Percentiles rank a stretch among this genome's conserved stretches.
Evolutionary conservation across 2,329 filamentous ascomycete genomes (phyloP).

Genomic region (Xylaria sp.): DNA sequence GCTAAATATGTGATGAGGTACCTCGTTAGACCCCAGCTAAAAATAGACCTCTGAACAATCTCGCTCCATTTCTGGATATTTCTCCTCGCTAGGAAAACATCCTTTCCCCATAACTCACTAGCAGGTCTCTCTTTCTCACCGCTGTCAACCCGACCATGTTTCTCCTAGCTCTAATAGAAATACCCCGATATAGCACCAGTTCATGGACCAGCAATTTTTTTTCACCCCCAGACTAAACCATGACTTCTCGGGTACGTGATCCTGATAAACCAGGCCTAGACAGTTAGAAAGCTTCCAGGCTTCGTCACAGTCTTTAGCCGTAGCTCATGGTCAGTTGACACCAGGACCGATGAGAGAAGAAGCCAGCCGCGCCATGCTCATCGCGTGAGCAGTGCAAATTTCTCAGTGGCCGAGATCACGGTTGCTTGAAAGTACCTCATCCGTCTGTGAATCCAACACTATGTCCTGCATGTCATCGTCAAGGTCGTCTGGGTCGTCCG

Average conservation of each 20-base stretch:
- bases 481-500: background rate
- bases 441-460: conserved; percentile 3
- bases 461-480: conserved; percentile 14
- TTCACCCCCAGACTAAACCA: background rate
- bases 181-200: background rate
- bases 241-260: background rate
- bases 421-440: background rate
- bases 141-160: background rate
- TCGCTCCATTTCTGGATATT: background rate
- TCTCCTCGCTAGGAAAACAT: background rate
- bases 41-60: background rate
- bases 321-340: background rate
- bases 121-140: background rate
- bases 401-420: background rate
- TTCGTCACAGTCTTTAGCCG: background rate
- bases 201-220: background rate
- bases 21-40: background rate
- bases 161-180: background rate
- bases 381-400: background rate
- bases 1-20: background rate
- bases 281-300: background rate
- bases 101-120: background rate
- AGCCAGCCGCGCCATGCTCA: background rate
- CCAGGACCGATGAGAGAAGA: background rate
- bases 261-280: background rate